A percentile compares a stretch with the other conserved stretches of the same genome.
These are phyloP conservation scores for Hevea brasiliensis DNA, from an alignment of 345 rosid species.

Conservation along the genomic window DNA sequence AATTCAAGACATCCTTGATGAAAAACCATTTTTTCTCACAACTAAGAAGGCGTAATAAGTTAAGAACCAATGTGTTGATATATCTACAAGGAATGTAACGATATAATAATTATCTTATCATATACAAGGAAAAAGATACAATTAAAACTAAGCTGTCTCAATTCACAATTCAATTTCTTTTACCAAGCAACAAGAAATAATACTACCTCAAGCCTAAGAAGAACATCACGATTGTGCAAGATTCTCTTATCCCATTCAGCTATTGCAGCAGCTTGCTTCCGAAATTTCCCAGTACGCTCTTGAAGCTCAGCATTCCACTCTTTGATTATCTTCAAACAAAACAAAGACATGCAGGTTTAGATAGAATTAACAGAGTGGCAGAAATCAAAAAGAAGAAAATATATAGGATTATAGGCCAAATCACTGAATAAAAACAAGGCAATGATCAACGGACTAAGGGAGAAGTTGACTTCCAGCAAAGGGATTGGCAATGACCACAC, in stretches of 20 bases:
- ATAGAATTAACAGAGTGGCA: conserved; percentile 7
- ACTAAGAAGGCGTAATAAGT: not conserved
- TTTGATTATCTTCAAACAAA: conserved; percentile 68
- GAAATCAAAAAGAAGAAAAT: conserved; percentile 2
- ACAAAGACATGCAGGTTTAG: not conserved
- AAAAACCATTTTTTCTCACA: not conserved
- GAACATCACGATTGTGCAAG: conserved; percentile 95
- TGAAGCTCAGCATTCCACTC: conserved; percentile 96
- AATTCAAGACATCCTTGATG: not conserved
- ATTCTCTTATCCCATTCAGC: conserved; percentile 99
- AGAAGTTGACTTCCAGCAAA: not conserved
- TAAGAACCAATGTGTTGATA: conserved; percentile 2
- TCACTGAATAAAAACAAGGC: not conserved
- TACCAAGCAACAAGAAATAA: not conserved
- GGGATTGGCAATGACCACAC: not conserved
- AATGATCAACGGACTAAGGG: not conserved
- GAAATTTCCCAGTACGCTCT: conserved; percentile 86
- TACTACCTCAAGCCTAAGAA: conserved; percentile 91
- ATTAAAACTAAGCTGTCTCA: not conserved
- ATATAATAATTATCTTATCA: not conserved
- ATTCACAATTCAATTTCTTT: not conserved
- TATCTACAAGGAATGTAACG: conserved; percentile 2
- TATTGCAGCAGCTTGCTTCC: conserved; percentile 88
- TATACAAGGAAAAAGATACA: not conserved
- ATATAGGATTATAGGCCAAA: not conserved